These are phyloP conservation scores for Auricularia sp. DNA, from an alignment of 768 basidiomycete genomes.

Conservation along the genomic window DNA sequence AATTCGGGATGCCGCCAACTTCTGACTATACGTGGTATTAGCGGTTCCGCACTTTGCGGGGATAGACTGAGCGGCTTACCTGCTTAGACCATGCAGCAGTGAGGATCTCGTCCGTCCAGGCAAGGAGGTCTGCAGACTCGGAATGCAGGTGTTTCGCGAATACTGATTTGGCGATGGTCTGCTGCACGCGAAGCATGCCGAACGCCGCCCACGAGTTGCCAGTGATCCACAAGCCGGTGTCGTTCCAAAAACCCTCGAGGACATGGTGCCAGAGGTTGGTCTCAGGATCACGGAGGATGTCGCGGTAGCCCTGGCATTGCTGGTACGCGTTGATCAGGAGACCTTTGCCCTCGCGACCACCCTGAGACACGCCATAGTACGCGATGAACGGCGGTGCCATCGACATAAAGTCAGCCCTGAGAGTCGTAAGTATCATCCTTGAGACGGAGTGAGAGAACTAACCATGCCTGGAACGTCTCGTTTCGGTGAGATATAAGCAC, in stretches of 20 bases:
- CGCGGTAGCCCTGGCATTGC: conserved; percentile 20
- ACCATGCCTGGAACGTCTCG: not conserved
- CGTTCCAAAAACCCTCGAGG: conserved; percentile 11
- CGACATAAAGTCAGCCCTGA: conserved; percentile 16
- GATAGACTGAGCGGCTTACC: not conserved
- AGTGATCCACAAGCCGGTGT: conserved; percentile 4
- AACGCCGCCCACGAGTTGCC: conserved; percentile 31
- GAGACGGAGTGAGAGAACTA: conserved; percentile 6
- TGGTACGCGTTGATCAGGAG: conserved; percentile 14
- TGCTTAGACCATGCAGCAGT: conserved; percentile 10
- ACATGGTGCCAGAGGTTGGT: conserved; percentile 19
- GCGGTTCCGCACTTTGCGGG: too few relatives aligned
- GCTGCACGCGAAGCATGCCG: conserved; percentile 30
- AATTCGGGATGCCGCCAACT: not conserved
- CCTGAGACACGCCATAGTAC: conserved; percentile 19
- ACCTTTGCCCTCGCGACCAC: conserved; percentile 16
- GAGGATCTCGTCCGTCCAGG: conserved; percentile 28
- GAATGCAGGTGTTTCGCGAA: conserved; percentile 18
- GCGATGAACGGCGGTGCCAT: conserved; percentile 27
- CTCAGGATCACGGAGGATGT: conserved; percentile 8
- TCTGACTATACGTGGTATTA: not conserved
- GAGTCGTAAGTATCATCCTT: conserved; percentile 6
- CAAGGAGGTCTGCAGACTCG: conserved; percentile 21
- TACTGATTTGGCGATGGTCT: conserved; percentile 24
- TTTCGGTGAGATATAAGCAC: conserved; percentile 4